Conservation (phyloP, 176 grass and related monocot species). For the Oryza officinalis region DNA sequence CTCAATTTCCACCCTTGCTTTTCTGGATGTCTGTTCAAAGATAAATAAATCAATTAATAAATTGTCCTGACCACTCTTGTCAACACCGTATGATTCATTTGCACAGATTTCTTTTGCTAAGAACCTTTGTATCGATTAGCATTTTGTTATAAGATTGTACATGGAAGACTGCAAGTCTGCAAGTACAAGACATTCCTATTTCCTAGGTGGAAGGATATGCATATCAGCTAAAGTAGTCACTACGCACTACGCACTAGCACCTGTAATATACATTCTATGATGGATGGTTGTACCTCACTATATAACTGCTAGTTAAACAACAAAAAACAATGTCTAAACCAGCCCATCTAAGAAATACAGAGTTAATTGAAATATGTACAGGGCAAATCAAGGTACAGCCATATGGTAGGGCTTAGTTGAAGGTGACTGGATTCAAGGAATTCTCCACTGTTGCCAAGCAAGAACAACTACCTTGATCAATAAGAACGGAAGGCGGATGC, state of each 20-base stretch:
- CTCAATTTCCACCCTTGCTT: constrained; percentile 85
- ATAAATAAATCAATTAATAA: constrained; percentile 34
- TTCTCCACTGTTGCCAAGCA: not conserved
- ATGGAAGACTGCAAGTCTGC: not conserved
- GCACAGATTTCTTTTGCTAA: not conserved
- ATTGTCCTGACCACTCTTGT: not conserved
- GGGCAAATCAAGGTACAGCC: not conserved
- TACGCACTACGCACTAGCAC: constrained; percentile 9
- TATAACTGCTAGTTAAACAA: not conserved
- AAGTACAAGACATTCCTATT: constrained; percentile 20
- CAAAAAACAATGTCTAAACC: constrained; percentile 3
- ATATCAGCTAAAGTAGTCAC: constrained; percentile 23
- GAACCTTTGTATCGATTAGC: constrained; percentile 10
- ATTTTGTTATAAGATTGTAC: constrained; percentile 11
- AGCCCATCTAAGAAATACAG: not conserved
- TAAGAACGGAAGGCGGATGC: constrained; percentile 86
- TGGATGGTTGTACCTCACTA: not conserved
- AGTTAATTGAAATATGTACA: constrained; percentile 4
- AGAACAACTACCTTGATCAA: constrained; percentile 76
- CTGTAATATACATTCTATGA: constrained; percentile 6
- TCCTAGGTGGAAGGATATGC: not conserved
- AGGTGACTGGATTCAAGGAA: not conserved
- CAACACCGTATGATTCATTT: constrained; percentile 4
- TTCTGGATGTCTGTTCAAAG: constrained; percentile 58
- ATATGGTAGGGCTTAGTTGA: constrained; percentile 17